Evolutionary conservation across 768 basidiomycete species (phyloP).

Genomic region (Lyophyllum atratum): DNA sequence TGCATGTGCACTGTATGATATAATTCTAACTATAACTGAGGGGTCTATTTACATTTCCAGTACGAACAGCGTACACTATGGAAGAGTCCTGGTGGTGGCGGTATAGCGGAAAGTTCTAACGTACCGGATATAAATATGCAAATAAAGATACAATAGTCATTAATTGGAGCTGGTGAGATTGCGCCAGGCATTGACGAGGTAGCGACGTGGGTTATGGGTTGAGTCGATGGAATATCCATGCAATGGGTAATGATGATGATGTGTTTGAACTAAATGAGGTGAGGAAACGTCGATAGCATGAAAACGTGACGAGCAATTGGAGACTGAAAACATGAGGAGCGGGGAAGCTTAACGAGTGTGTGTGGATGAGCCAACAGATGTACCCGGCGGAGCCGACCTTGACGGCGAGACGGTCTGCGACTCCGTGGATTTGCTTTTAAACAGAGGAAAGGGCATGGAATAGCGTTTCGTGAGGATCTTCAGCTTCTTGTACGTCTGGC

Average conservation of each 20-base stretch:
- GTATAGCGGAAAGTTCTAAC: background rate
- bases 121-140: background rate
- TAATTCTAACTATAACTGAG: background rate
- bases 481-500: conserved; percentile 37
- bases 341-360: background rate
- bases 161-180: background rate
- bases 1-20: background rate
- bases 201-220: background rate
- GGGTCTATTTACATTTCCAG: background rate
- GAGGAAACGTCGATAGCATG: background rate
- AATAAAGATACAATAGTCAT: background rate
- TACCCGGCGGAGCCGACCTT: conserved; percentile 12
- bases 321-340: background rate
- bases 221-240: background rate
- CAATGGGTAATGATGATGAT: background rate
- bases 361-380: background rate
- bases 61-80: background rate
- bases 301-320: background rate
- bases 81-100: background rate
- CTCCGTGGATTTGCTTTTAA: conserved; percentile 17
- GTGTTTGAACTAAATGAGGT: background rate
- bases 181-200: background rate
- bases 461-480: conserved; percentile 51
- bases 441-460: conserved; percentile 46
- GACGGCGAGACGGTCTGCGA: conserved; percentile 9